Conservation (phyloP, 768 basidiomycete genomes). For the Botryobasidium botryosum region DNA sequence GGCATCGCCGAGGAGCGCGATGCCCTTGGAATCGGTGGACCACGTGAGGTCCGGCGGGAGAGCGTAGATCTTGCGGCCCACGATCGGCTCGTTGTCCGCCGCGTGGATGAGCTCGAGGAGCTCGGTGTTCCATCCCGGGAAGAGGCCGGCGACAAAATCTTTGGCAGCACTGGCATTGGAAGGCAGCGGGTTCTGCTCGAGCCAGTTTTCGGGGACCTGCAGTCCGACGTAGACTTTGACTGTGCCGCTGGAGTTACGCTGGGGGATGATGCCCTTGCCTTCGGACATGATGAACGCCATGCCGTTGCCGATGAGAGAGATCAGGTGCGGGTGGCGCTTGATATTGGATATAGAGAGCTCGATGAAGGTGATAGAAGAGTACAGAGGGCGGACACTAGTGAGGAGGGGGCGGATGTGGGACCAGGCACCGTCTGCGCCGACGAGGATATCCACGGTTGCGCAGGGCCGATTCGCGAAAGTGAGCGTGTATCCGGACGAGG, state of each 20-base stretch:
- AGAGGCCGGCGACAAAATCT: conserved; percentile 6
- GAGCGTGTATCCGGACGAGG: conserved; percentile 8
- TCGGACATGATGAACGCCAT: conserved; percentile 17
- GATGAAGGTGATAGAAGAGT: conserved; percentile 19
- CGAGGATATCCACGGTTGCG: conserved; percentile 13
- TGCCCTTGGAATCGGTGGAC: conserved; percentile 7
- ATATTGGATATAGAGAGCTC: conserved; percentile 13
- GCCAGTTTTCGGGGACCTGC: conserved; percentile 9
- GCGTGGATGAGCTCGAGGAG: conserved; percentile 11
- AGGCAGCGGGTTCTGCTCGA: conserved; percentile 11
- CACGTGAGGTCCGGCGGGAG: conserved; percentile 11
- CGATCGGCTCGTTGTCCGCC: conserved; percentile 11
- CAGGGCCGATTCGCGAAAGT: conserved; percentile 9
- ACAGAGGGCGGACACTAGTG: conserved; percentile 19
- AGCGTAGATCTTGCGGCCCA: conserved; percentile 11
- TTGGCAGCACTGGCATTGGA: neutral
- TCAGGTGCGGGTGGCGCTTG: conserved; percentile 15
- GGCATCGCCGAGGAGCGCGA: conserved; percentile 21
- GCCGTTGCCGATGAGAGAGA: conserved; percentile 19
- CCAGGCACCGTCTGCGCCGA: conserved; percentile 29
- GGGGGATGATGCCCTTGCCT: conserved; percentile 18
- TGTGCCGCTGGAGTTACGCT: conserved; percentile 20
- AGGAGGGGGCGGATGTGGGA: conserved; percentile 23
- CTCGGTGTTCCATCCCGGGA: conserved; percentile 11
- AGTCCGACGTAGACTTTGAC: conserved; percentile 16